Percentiles rank a stretch among this genome's conserved stretches.
These are phyloP conservation scores for Nepenthes gracilis DNA, from an alignment of 148 eudicot species.

Conservation along the genomic window DNA sequence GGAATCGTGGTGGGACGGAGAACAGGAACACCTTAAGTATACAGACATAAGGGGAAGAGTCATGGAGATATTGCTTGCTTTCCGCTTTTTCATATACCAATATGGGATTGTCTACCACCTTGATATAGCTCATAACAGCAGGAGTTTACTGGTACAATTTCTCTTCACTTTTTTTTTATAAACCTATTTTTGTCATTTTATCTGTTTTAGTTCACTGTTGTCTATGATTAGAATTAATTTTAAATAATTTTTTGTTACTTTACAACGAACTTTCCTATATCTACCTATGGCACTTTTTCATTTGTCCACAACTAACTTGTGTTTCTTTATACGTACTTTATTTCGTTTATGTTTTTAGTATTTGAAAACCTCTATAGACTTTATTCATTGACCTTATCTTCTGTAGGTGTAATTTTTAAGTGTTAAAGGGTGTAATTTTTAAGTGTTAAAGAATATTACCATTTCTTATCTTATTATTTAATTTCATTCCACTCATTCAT, in stretches of 20 bases:
- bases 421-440: too few species aligned
- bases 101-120: slow-evolving; percentile 97
- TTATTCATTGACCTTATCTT: too few species aligned
- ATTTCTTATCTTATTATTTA: not conserved
- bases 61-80: slow-evolving; percentile 68
- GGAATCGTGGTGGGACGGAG: slow-evolving; percentile 99
- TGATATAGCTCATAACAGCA: slow-evolving; percentile 57
- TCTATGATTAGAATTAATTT: not conserved
- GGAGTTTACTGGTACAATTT: slow-evolving; percentile 44
- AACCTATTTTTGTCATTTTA: not conserved
- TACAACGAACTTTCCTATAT: too few species aligned
- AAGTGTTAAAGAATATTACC: too few species aligned
- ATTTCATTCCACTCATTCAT: slow-evolving; percentile 1
- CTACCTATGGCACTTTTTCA: too few species aligned
- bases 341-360: too few species aligned
- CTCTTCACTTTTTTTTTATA: not conserved
- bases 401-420: too few species aligned
- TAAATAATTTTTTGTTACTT: not conserved
- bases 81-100: slow-evolving; percentile 79
- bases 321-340: too few species aligned
- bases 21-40: slow-evolving; percentile 79
- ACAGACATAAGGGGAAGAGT: slow-evolving; percentile 80
- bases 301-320: too few species aligned
- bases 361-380: too few species aligned
- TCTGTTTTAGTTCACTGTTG: too few species aligned